Conservation (phyloP, 495 filamentous ascomycete species). For the Beverwykella pulmonaria region DNA sequence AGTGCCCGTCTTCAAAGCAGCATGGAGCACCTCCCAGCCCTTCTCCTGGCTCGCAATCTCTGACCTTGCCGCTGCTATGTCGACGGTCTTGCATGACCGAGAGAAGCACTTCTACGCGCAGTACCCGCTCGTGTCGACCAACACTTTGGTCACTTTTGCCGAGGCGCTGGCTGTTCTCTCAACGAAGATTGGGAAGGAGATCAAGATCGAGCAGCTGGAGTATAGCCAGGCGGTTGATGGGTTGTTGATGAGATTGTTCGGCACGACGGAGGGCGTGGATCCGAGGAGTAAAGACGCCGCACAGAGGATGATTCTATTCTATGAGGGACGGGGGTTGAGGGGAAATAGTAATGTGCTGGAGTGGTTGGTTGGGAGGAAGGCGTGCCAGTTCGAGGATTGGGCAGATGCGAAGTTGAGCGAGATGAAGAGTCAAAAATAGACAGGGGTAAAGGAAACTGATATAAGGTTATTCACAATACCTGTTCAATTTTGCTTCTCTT, state of each 20-base stretch:
- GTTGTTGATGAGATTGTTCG: constrained; percentile 10
- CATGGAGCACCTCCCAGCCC: constrained; percentile 32
- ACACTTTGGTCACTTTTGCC: constrained; percentile 24
- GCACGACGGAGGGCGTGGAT: constrained; percentile 7
- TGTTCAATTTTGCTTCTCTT: too few species aligned
- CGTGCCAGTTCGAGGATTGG: constrained; percentile 34
- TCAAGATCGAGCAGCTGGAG: constrained; percentile 11
- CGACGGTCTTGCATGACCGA: constrained; percentile 38
- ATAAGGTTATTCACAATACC: too few species aligned
- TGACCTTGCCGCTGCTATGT: constrained; percentile 39
- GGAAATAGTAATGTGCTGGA: constrained; percentile 45
- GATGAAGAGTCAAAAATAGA: too few species aligned
- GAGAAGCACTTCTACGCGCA: constrained; percentile 42
- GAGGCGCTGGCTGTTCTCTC: constrained; percentile 13
- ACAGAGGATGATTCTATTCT: constrained; percentile 44
- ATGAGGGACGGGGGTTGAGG: constrained; percentile 42
- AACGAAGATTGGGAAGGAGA: constrained; percentile 28
- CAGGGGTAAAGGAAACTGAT: too few species aligned
- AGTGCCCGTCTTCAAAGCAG: constrained; percentile 24
- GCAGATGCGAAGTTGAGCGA: constrained; percentile 1
- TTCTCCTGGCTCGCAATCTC: constrained; percentile 37
- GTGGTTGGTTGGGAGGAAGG: constrained; percentile 45
- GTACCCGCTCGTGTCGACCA: constrained; percentile 44
- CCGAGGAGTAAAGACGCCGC: constrained; percentile 34
- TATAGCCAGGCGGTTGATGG: constrained; percentile 24